Conservation (phyloP, 139 green algal genomes). For the Eudorina sp. region DNA sequence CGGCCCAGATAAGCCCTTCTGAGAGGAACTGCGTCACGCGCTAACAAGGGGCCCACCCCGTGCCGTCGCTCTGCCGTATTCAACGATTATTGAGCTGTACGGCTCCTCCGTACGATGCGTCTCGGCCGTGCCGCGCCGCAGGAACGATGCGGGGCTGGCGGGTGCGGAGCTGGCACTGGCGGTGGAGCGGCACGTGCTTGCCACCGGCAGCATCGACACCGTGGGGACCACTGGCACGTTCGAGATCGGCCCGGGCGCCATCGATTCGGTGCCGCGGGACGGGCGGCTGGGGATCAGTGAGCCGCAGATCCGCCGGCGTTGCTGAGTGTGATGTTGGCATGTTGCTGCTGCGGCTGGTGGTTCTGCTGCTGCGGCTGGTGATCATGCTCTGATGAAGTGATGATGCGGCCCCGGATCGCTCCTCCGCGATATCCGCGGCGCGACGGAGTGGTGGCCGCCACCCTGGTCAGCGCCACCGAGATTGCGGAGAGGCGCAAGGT, state of each 20-base stretch:
- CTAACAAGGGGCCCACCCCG: too few species aligned
- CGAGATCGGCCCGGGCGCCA: conserved; percentile 85
- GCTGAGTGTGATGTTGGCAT: too few species aligned
- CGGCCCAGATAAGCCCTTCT: too few species aligned
- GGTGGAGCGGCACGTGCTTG: conserved; percentile 77
- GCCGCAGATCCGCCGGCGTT: too few species aligned
- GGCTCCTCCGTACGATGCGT: too few species aligned
- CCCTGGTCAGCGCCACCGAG: conserved; percentile 62
- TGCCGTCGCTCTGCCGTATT: too few species aligned
- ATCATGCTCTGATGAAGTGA: too few species aligned
- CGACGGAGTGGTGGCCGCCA: conserved; percentile 75
- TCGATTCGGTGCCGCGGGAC: conserved; percentile 92
- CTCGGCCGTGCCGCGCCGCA: conserved; percentile 43
- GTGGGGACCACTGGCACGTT: conserved; percentile 89
- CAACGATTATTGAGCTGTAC: too few species aligned
- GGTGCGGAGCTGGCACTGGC: conserved; percentile 91
- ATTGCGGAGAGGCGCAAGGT: conserved; percentile 79
- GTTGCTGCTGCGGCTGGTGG: too few species aligned
- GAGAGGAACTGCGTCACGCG: too few species aligned
- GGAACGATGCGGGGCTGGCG: conserved; percentile 92
- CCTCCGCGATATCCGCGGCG: conserved; percentile 90
- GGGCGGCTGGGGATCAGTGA: conserved; percentile 78
- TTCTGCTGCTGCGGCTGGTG: too few species aligned
- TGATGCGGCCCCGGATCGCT: too few species aligned
- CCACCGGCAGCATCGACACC: conserved; percentile 79